Base-by-base conservation (phyloP, 441 rosid species). In the Adansonia rubrostipa region DNA sequence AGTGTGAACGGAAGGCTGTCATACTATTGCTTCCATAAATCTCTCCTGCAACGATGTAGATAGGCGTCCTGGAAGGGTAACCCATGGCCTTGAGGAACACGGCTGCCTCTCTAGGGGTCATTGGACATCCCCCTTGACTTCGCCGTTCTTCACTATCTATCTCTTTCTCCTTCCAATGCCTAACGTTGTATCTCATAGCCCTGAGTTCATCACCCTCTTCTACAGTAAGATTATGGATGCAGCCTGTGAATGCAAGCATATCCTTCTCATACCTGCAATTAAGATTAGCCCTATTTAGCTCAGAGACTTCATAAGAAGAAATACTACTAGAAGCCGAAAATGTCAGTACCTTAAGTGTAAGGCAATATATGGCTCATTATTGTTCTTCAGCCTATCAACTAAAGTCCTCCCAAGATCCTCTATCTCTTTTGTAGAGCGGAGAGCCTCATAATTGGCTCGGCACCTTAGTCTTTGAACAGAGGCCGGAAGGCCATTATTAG, bases 151-250 rank as follows among this genome's bases (percentile, higher is more conserved):
- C 50, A 57, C 99, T 84, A 51, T 95, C 90, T 60, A 95, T 93
- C 77, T 95, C 99, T 84, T 95, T 95, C 87, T 92, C 98, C 87
- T 95, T 93, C 99, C 99, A 95, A 62, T 95, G 99, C 81, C 84
- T 86, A 62, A 90, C 90, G 75, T 45, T 85, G 80, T 91, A 91
- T 75, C 99, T 88, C 99, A 93, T 95, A 19, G 76, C 74, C 53
- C 84, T 84, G 44, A 95, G 98, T 45, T 95, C 94, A 78, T 85
- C 87, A 5, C 89, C 90, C 77, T 95, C 99, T 74, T 77, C 82
- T 20, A 77, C 77, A 1, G 98, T 90, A 54, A 94, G 93, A 79
- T 94, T 93, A 87, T 93, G 92, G 87, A 74, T 93, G 85, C 98
- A 94, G 78, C 98, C 98, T 0, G 97, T 94, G 88, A 94, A 94